Percentiles rank a stretch among this genome's conserved stretches.
These are phyloP conservation scores for Collybia sordida DNA, from an alignment of 768 basidiomycete species.

Conservation along the genomic window DNA sequence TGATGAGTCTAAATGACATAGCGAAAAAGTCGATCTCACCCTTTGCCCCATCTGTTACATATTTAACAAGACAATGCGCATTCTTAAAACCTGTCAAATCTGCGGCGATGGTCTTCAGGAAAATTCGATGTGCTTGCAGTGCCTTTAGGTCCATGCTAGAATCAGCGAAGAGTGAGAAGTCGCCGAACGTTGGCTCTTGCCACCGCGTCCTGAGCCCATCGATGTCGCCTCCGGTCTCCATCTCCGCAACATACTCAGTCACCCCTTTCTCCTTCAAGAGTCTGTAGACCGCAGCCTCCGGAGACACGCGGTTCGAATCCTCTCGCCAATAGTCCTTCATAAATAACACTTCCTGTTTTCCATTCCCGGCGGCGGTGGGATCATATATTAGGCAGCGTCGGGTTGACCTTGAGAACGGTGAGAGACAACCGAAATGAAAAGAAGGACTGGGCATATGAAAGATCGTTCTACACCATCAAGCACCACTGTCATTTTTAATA, in stretches of 20 bases:
- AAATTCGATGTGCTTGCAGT: not conserved
- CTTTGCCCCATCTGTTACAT: not conserved
- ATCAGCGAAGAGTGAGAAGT: not conserved
- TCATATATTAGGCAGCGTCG: constrained; percentile 20
- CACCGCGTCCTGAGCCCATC: constrained; percentile 2
- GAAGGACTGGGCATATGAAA: constrained; percentile 10
- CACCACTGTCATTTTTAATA: not conserved
- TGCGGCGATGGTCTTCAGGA: not conserved
- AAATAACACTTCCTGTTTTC: constrained; percentile 16
- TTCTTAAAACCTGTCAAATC: not conserved
- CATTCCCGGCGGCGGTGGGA: not conserved
- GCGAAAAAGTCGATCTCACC: not conserved
- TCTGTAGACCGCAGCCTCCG: constrained; percentile 20
- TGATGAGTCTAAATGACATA: no score
- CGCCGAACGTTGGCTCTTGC: not conserved
- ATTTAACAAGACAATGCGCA: not conserved
- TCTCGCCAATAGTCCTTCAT: constrained; percentile 31
- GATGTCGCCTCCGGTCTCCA: constrained; percentile 21
- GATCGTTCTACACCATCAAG: not conserved
- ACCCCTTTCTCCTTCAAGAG: constrained; percentile 16
- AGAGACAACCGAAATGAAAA: constrained; percentile 6
- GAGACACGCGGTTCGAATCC: constrained; percentile 1
- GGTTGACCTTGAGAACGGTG: constrained; percentile 20
- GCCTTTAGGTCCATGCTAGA: not conserved
- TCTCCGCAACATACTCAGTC: constrained; percentile 14